Evolutionary conservation across 768 basidiomycete genomes (phyloP).

Genomic region (Tricholoma bakamatsutake): DNA sequence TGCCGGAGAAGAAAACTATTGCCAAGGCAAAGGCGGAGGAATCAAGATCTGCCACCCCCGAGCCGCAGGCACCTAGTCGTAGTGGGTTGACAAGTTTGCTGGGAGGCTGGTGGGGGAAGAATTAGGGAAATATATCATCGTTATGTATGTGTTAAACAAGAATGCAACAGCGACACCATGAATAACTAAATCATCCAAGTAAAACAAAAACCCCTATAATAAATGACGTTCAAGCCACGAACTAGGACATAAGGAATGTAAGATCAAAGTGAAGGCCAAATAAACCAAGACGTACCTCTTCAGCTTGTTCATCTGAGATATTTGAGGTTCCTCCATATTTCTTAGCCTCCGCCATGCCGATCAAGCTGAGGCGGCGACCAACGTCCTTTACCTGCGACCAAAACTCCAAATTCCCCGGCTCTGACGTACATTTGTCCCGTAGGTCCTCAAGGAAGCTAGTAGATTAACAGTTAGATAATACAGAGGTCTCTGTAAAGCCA

Average conservation of each 20-base stretch:
- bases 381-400: conserved; percentile 51
- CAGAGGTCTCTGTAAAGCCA: neutral
- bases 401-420: conserved; percentile 61
- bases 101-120: conserved; percentile 80
- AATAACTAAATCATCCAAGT: neutral
- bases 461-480: neutral
- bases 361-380: conserved; percentile 55
- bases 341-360: conserved; percentile 57
- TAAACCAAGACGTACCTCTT: conserved; percentile 36
- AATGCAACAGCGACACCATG: neutral
- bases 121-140: conserved; percentile 13
- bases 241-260: neutral
- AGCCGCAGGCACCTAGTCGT: conserved; percentile 35
- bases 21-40: conserved; percentile 56
- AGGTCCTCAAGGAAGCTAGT: conserved; percentile 58
- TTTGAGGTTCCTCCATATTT: conserved; percentile 51
- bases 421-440: conserved; percentile 43
- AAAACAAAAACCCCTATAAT: neutral
- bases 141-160: neutral
- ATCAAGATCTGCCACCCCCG: conserved; percentile 42
- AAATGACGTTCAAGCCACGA: conserved; percentile 2
- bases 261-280: neutral
- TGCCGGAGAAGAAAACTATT: conserved; percentile 40
- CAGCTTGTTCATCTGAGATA: conserved; percentile 49
- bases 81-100: conserved; percentile 63